These are phyloP conservation scores for Aspergillus piperis DNA, from an alignment of 2,329 filamentous ascomycete species.

Conservation along the genomic window DNA sequence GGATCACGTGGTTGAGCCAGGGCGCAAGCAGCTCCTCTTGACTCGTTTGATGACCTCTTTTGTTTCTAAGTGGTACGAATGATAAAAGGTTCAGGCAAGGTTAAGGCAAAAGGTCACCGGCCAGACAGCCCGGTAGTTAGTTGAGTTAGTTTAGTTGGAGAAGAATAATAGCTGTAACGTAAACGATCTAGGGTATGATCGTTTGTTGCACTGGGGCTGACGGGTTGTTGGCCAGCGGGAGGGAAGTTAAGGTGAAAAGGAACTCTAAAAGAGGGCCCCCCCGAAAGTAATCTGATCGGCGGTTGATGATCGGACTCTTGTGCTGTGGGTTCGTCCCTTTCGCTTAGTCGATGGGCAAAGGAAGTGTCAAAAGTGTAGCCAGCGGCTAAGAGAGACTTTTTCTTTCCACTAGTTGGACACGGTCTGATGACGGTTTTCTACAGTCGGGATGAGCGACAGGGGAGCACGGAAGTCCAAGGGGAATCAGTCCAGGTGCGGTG, in stretches of 20 bases:
- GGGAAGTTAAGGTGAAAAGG: conserved; percentile 4
- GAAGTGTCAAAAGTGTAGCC: not conserved
- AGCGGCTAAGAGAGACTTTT: not conserved
- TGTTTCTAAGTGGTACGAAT: not conserved
- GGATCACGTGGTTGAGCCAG: conserved; percentile 4
- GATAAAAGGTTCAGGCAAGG: not conserved
- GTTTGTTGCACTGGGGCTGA: conserved; percentile 10
- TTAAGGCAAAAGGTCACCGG: not conserved
- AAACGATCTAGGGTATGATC: conserved; percentile 6
- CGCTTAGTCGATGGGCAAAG: not conserved
- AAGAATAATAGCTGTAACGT: not conserved
- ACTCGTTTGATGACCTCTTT: not conserved
- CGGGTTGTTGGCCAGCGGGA: conserved; percentile 1
- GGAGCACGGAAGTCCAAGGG: not conserved
- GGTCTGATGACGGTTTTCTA: not conserved
- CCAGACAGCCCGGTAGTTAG: not conserved
- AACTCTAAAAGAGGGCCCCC: not conserved
- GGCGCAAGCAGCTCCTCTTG: conserved; percentile 7
- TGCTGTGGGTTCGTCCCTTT: not conserved
- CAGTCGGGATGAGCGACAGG: not conserved
- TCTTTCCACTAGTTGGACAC: not conserved
- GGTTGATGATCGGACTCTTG: conserved; percentile 4
- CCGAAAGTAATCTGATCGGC: not conserved
- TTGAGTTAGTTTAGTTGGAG: not conserved
- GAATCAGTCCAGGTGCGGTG: conserved; percentile 1